Evolutionary conservation across 441 rosid genomes (phyloP), one percentile per base, ranked within the genome.

Genomic region (Pelargonium australe): DNA sequence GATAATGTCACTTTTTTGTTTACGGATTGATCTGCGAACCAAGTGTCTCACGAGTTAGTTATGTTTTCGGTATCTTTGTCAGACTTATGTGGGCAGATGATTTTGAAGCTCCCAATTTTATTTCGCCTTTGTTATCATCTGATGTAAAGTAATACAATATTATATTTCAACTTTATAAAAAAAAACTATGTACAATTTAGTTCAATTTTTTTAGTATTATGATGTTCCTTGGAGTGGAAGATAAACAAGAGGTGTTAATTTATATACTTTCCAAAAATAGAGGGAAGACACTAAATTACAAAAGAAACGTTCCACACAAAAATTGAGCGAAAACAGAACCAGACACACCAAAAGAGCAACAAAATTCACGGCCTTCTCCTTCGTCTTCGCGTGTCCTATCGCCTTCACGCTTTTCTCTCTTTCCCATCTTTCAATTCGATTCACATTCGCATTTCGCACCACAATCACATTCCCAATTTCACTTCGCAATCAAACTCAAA

Each of bases 391-490:
- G 83, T 73, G 67, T 75, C 73, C 76, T 79, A 75, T 7, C 55
- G 80, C 80, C 82, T 76, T 34, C 74, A 80, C 86, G 83, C 81
- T 74, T 82, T 82, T 85, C 81, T 77, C 86, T 85, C 89, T 20
- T 51, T 67, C 44, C 44, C 75, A 66, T 69, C 17, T 1, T 10
- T 71, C 69, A 6, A 44, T 73, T 53, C 70, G 58, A 13, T 53
- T 65, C 71, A 1, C 40, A 37, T 37, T 37, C 41, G 7, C 41
- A 37, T 37, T 37, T 37, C 41, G 41, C 41, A 37, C 41, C 41
- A 78, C 83, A 5, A 49, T 66, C 66, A 63, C 60, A 53, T 53
- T 53, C 28, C 69, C 77, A 43, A 41, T 66, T 55, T 41, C 40
- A 23, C 70, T 58, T 58, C 71, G 16, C 40, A 40, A 62, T 17